Percentiles rank a stretch among this genome's conserved stretches.
These are phyloP conservation scores for Larix kaempferi DNA, from an alignment of 75 land plant species.

Conservation along the genomic window DNA sequence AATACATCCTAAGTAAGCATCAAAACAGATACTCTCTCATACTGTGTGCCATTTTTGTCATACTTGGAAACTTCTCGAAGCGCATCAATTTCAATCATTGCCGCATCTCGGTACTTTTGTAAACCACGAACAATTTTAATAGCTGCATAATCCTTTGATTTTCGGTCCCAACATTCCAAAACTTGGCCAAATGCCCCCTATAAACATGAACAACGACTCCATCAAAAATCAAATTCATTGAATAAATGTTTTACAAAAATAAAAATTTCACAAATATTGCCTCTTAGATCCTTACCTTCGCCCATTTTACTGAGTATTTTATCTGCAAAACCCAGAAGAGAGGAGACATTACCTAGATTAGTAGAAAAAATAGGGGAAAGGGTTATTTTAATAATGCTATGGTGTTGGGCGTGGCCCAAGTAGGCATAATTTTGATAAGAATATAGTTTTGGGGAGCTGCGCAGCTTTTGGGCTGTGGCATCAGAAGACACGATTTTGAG, in stretches of 20 bases:
- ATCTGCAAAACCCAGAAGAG: slow-evolving; percentile 36
- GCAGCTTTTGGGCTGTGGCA: too few species aligned
- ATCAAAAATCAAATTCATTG: too few species aligned
- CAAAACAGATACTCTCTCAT: slow-evolving; percentile 9
- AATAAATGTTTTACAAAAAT: too few species aligned
- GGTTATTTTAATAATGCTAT: too few species aligned
- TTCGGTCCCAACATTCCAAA: slow-evolving; percentile 88
- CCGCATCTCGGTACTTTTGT: slow-evolving; percentile 82
- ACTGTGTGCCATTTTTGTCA: slow-evolving; percentile 70
- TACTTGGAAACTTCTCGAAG: slow-evolving; percentile 60
- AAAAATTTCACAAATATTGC: too few species aligned
- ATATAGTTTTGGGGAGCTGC: too few species aligned
- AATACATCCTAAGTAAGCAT: background rate
- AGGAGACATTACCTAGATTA: slow-evolving; percentile 7
- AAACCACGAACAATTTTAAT: slow-evolving; percentile 73
- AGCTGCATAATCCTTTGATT: slow-evolving; percentile 75
- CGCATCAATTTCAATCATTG: slow-evolving; percentile 84
- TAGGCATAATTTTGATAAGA: too few species aligned
- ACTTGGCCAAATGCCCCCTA: slow-evolving; percentile 96
- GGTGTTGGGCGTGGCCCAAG: too few species aligned
- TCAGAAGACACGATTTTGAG: too few species aligned
- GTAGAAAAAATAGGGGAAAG: background rate
- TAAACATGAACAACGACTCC: background rate
- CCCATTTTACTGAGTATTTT: slow-evolving; percentile 82
- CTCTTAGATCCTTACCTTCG: slow-evolving; percentile 46